phyloP scores from a whole-genome alignment of 2,329 filamentous ascomycete species.

The Verticillium albo-atrum region DNA sequence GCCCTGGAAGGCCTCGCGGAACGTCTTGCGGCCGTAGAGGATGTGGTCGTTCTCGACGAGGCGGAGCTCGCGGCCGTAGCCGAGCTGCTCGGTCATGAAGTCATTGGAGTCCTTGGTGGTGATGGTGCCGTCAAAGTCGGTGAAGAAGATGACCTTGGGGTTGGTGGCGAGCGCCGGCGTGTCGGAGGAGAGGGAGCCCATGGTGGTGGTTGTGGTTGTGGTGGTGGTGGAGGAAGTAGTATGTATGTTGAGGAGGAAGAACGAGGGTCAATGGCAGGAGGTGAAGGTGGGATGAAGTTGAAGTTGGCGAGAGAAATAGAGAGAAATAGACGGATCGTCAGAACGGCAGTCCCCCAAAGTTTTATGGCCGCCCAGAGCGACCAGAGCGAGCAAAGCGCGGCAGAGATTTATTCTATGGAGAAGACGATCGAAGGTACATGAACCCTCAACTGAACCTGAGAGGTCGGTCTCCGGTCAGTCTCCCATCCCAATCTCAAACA shows the following conservation, averaged over 20 bases:
- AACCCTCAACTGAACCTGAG: not conserved
- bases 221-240: not conserved
- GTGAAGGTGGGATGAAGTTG: not conserved
- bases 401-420: not conserved
- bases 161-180: slow-evolving; percentile 60
- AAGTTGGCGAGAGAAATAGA: not conserved
- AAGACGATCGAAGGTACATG: not conserved
- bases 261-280: not conserved
- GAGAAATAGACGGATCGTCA: not conserved
- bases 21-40: slow-evolving; percentile 64
- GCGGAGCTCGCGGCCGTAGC: slow-evolving; percentile 71
- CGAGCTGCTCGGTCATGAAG: slow-evolving; percentile 84
- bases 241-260: not conserved
- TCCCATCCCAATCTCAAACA: not conserved
- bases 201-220: slow-evolving; percentile 19
- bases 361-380: not conserved
- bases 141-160: slow-evolving; percentile 96
- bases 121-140: slow-evolving; percentile 96
- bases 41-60: slow-evolving; percentile 71
- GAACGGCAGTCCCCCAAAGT: not conserved
- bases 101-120: slow-evolving; percentile 67
- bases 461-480: not conserved
- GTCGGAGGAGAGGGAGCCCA: slow-evolving; percentile 36
- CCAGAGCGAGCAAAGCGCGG: not conserved
- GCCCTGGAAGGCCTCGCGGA: slow-evolving; percentile 81